Evolutionary conservation across 1,284 basidiomycete genomes (phyloP).

Genomic region (Fistulinella cinereoalba): DNA sequence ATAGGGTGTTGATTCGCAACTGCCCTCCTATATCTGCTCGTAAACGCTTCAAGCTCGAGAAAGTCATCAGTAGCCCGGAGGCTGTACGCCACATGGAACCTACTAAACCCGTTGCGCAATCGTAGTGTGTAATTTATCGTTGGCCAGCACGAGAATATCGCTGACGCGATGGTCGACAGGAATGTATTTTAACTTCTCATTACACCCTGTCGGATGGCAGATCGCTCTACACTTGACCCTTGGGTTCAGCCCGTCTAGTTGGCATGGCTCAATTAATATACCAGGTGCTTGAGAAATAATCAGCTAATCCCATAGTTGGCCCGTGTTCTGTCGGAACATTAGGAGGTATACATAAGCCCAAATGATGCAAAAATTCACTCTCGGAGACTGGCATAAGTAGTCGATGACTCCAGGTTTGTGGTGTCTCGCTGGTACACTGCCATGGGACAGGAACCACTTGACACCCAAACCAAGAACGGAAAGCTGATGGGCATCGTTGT

Average conservation of each 20-base stretch:
- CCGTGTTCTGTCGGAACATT: no score
- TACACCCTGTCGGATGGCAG: no score
- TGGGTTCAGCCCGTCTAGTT: no score
- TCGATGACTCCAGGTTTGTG: constrained; percentile 34
- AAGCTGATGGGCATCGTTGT: constrained; percentile 38
- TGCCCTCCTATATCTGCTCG: constrained; percentile 74
- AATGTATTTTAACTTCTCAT: no score
- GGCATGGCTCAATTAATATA: constrained; percentile 11
- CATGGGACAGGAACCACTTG: constrained; percentile 35
- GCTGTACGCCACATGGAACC: constrained; percentile 48
- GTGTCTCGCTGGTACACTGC: constrained; percentile 36
- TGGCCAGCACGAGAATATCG: neutral
- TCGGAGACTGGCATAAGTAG: constrained; percentile 28
- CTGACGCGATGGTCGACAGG: constrained; percentile 1
- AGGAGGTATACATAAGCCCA: constrained; percentile 23
- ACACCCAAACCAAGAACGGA: constrained; percentile 40
- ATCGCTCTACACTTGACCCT: no score
- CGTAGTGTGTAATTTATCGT: constrained; percentile 4
- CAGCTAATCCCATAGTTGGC: no score
- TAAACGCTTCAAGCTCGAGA: constrained; percentile 71
- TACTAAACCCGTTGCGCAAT: constrained; percentile 1
- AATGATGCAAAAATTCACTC: constrained; percentile 34
- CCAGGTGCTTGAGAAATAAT: constrained; percentile 7
- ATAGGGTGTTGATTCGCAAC: constrained; percentile 72
- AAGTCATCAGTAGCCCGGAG: constrained; percentile 63